Evolutionary conservation across 768 basidiomycete species (phyloP).

Genomic region (Imleria badia): DNA sequence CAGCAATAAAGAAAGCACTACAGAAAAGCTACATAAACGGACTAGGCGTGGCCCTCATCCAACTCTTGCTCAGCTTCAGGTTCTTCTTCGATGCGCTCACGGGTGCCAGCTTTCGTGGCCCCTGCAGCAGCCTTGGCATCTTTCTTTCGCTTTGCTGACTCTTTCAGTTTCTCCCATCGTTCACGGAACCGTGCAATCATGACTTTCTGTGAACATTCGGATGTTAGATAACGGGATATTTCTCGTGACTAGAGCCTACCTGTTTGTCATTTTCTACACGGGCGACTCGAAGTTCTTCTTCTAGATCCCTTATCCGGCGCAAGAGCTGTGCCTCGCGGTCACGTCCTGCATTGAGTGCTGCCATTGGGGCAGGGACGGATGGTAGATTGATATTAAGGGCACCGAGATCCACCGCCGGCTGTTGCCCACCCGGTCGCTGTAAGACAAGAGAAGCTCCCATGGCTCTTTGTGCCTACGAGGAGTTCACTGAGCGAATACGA

Average conservation of each 20-base stretch:
- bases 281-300: conserved; percentile 68
- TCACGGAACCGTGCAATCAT: conserved; percentile 84
- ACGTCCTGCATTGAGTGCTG: conserved; percentile 51
- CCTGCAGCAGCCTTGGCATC: conserved; percentile 61
- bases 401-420: conserved; percentile 49
- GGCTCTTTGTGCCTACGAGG: conserved; percentile 68
- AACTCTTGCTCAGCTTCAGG: conserved; percentile 64
- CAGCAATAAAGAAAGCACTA: conserved; percentile 4
- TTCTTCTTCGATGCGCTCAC: conserved; percentile 70
- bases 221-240: conserved; percentile 12
- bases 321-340: conserved; percentile 55
- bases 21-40: not conserved
- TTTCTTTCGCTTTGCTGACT: conserved; percentile 83
- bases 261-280: conserved; percentile 81
- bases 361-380: conserved; percentile 44
- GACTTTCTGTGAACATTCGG: conserved; percentile 54
- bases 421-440: conserved; percentile 41
- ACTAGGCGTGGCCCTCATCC: conserved; percentile 27
- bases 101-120: conserved; percentile 43
- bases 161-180: conserved; percentile 88
- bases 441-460: conserved; percentile 68
- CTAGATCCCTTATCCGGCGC: conserved; percentile 66
- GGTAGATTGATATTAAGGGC: conserved; percentile 59
- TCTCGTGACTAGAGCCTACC: conserved; percentile 40
- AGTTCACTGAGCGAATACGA: conserved; percentile 3